phyloP scores from a whole-genome alignment of 2,329 filamentous ascomycete species.

The Exophiala mesophila region DNA sequence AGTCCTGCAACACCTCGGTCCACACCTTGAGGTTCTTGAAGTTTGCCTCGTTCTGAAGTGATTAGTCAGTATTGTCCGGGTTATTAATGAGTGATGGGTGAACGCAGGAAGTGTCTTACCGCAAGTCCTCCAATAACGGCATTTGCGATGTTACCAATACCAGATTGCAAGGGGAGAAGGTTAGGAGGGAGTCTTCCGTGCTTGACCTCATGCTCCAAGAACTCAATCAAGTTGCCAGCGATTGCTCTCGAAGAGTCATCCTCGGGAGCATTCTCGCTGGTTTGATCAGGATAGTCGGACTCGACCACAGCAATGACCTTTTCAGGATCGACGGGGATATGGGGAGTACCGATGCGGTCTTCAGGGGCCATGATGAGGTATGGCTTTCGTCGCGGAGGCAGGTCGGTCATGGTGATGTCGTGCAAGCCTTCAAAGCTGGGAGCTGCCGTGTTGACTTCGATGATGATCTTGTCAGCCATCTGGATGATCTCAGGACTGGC shows the following conservation, averaged over 20 bases:
- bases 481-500: constrained; percentile 81
- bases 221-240: constrained; percentile 74
- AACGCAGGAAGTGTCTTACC: too few relatives aligned
- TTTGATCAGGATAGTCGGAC: constrained; percentile 74
- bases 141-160: constrained; percentile 91
- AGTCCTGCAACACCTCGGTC: constrained; percentile 91
- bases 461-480: constrained; percentile 89
- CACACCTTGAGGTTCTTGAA: constrained; percentile 87
- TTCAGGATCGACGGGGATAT: constrained; percentile 79
- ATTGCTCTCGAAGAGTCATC: constrained; percentile 70
- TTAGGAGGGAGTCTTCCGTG: constrained; percentile 71
- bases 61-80: too few relatives aligned
- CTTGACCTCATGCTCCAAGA: constrained; percentile 77
- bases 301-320: constrained; percentile 81
- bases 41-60: constrained; percentile 58
- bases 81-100: too few relatives aligned
- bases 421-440: constrained; percentile 83
- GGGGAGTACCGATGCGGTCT: constrained; percentile 76
- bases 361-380: constrained; percentile 77
- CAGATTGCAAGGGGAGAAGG: constrained; percentile 76
- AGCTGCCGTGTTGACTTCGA: constrained; percentile 83
- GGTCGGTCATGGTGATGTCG: constrained; percentile 84
- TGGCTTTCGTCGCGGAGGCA: constrained; percentile 68
- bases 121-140: constrained; percentile 80
- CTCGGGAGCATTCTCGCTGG: constrained; percentile 68